phyloP scores from a whole-genome alignment of 2,329 filamentous ascomycete species.

The Phyllosticta capitalensis region DNA sequence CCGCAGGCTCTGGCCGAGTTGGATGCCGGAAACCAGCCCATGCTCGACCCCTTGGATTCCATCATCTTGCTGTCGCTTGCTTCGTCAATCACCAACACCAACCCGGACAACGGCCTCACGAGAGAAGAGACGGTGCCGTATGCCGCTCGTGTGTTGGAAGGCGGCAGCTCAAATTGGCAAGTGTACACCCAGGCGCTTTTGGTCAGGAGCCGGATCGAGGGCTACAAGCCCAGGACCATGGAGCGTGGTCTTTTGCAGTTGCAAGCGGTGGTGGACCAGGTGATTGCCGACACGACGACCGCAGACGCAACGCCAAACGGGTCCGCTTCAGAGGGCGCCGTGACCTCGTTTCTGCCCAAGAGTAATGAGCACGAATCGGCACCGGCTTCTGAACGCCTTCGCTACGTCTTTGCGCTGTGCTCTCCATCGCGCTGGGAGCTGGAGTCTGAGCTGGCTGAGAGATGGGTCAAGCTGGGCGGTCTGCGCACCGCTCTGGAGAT shows the following conservation, averaged over 20 bases:
- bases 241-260: constrained; percentile 87
- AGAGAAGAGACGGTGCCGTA: constrained; percentile 92
- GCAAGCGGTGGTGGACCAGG: constrained; percentile 90
- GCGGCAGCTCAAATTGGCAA: constrained; percentile 94
- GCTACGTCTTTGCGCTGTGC: constrained; percentile 73
- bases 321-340: constrained; percentile 29
- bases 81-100: constrained; percentile 83
- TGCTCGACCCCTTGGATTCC: constrained; percentile 74
- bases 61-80: constrained; percentile 72
- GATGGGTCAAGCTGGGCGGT: constrained; percentile 86
- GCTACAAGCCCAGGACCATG: constrained; percentile 75
- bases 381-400: constrained; percentile 62
- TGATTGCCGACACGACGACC: constrained; percentile 70
- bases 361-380: constrained; percentile 70
- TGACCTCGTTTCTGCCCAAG: constrained; percentile 73
- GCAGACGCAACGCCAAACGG: constrained; percentile 10
- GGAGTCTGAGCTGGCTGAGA: constrained; percentile 81
- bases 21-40: constrained; percentile 71
- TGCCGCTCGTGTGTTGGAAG: constrained; percentile 75
- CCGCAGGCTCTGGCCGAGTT: constrained; percentile 54
- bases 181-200: constrained; percentile 91
- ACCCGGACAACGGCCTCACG: constrained; percentile 74
- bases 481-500: constrained; percentile 87
- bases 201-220: constrained; percentile 80
- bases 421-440: constrained; percentile 88